Conservation (phyloP, 2,329 filamentous ascomycete genomes). For the Apiospora koreana region DNA sequence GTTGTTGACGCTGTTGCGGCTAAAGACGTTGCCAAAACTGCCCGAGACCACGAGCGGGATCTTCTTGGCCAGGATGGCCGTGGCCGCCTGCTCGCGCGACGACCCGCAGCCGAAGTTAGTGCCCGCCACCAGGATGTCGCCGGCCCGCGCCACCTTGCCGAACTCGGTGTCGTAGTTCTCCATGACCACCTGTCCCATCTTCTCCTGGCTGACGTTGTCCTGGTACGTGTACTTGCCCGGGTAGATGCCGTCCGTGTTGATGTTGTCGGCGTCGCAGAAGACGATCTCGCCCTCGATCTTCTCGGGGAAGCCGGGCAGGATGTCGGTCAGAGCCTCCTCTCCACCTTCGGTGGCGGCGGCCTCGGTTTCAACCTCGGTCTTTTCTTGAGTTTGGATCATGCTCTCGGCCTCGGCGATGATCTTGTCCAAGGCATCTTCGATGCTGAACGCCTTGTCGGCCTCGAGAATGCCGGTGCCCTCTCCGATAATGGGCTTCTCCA, state of each 20-base stretch:
- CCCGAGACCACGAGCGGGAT: slow-evolving; percentile 80
- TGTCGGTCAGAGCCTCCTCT: slow-evolving; percentile 58
- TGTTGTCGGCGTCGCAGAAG: slow-evolving; percentile 74
- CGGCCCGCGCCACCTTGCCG: slow-evolving; percentile 58
- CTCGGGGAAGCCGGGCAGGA: slow-evolving; percentile 85
- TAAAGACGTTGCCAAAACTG: slow-evolving; percentile 84
- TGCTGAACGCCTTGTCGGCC: slow-evolving; percentile 64
- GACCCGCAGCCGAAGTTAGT: slow-evolving; percentile 88
- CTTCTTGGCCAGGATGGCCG: slow-evolving; percentile 77
- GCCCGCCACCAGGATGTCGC: slow-evolving; percentile 82
- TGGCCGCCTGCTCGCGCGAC: slow-evolving; percentile 85
- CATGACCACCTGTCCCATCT: slow-evolving; percentile 92
- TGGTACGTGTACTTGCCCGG: slow-evolving; percentile 92
- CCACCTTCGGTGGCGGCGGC: slow-evolving; percentile 22
- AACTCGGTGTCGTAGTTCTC: slow-evolving; percentile 86
- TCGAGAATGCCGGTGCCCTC: slow-evolving; percentile 68
- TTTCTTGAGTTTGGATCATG: slow-evolving; percentile 44
- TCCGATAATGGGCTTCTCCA: slow-evolving; percentile 67
- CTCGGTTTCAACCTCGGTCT: slow-evolving; percentile 16
- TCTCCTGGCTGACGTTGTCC: slow-evolving; percentile 72
- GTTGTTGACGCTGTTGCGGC: slow-evolving; percentile 78
- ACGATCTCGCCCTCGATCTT: slow-evolving; percentile 83
- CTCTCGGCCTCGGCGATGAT: slow-evolving; percentile 69
- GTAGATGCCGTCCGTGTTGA: slow-evolving; percentile 93
- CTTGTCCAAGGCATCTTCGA: slow-evolving; percentile 72